These are phyloP conservation scores for Raphanus raphanistrum DNA, from an alignment of 345 rosid genomes.

Conservation along the genomic window DNA sequence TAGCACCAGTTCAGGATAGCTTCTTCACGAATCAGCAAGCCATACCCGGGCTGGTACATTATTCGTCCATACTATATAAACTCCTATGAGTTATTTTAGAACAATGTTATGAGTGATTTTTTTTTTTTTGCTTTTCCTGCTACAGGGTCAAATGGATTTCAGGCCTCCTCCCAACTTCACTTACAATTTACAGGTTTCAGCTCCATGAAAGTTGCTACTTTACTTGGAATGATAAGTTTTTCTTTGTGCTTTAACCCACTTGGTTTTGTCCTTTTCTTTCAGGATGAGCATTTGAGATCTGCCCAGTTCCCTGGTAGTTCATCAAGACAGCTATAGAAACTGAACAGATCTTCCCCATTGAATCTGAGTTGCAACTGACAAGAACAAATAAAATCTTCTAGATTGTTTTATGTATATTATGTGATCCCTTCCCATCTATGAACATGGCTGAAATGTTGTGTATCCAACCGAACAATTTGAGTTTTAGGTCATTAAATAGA, in stretches of 20 bases:
- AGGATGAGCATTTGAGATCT: constrained; percentile 68
- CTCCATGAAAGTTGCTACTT: neutral
- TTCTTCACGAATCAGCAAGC: constrained; percentile 56
- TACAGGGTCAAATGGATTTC: constrained; percentile 58
- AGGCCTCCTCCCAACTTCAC: constrained; percentile 57
- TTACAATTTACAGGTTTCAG: constrained; percentile 57
- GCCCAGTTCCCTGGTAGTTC: constrained; percentile 56
- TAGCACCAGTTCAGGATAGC: constrained; percentile 48
- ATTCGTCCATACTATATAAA: neutral
- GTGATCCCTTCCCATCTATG: constrained; percentile 6
- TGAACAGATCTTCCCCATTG: neutral
- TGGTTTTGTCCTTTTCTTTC: neutral
- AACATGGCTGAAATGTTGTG: neutral
- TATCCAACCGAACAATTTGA: neutral
- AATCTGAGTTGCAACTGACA: constrained; percentile 25
- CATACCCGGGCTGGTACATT: constrained; percentile 56
- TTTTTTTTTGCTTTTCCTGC: neutral
- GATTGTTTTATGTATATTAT: constrained; percentile 19
- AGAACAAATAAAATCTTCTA: neutral
- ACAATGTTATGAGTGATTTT: neutral
- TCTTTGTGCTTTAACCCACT: neutral
- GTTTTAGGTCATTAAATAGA: neutral
- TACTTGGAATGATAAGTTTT: neutral
- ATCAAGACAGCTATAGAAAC: constrained; percentile 49
- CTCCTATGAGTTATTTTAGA: neutral